These are phyloP conservation scores for Pezicula carpinea DNA, from an alignment of 2,329 filamentous ascomycete genomes.

Conservation along the genomic window DNA sequence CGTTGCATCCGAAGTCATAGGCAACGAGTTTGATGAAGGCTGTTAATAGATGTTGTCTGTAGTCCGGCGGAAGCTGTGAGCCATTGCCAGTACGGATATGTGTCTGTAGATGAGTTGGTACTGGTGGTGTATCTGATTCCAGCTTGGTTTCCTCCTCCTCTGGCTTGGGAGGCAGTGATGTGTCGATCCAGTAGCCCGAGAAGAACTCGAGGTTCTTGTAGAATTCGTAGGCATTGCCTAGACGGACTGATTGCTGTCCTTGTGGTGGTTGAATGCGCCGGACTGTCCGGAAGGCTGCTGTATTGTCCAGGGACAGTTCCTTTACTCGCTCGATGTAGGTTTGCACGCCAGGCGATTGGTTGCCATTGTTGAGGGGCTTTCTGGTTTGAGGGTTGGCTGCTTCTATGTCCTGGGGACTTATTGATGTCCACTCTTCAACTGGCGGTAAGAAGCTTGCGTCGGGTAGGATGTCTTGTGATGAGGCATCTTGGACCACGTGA, in stretches of 20 bases:
- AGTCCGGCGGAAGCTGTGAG: constrained; percentile 52
- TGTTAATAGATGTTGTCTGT: constrained; percentile 50
- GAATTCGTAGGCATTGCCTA: constrained; percentile 63
- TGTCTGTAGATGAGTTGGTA: constrained; percentile 16
- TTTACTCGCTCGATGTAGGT: constrained; percentile 53
- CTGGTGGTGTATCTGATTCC: constrained; percentile 8
- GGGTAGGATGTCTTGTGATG: constrained; percentile 47
- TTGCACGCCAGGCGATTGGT: constrained; percentile 50
- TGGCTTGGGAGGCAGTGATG: constrained; percentile 33
- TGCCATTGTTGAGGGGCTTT: constrained; percentile 46
- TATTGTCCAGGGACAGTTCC: constrained; percentile 52
- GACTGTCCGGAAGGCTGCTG: constrained; percentile 56
- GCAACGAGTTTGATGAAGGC: constrained; percentile 60
- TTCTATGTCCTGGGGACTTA: constrained; percentile 25
- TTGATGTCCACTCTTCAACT: constrained; percentile 41
- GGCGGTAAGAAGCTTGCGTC: constrained; percentile 49
- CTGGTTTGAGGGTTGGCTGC: constrained; percentile 43
- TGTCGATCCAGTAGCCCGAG: constrained; percentile 58
- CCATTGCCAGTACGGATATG: constrained; percentile 46
- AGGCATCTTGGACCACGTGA: constrained; percentile 46
- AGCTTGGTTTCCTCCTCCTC: constrained; percentile 11
- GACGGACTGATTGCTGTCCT: constrained; percentile 47
- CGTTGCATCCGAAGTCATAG: constrained; percentile 63
- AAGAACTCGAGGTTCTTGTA: constrained; percentile 58
- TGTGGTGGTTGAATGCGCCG: constrained; percentile 50